phyloP scores from a whole-genome alignment of 2,329 filamentous ascomycete genomes.

The Cadophora luteo-olivacea region DNA sequence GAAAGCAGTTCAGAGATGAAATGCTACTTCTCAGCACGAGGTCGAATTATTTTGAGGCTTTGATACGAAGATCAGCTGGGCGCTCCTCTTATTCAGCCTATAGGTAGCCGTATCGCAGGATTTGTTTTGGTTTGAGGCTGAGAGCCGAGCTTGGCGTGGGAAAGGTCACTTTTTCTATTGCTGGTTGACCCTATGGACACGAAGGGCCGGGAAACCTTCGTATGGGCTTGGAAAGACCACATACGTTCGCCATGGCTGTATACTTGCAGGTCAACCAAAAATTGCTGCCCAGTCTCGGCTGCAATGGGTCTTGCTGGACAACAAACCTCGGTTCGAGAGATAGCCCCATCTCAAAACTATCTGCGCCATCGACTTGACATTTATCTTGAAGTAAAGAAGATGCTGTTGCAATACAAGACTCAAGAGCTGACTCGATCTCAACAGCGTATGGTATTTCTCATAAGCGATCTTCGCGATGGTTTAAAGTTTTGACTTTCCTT shows the following conservation, averaged over 20 bases:
- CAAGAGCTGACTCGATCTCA: neutral
- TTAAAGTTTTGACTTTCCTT: slow-evolving; percentile 1
- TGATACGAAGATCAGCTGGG: too few relatives aligned
- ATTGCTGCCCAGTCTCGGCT: too few relatives aligned
- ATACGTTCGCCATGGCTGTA: too few relatives aligned
- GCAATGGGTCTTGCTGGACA: neutral
- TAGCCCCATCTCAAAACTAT: neutral
- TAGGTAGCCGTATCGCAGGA: too few relatives aligned
- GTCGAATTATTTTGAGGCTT: too few relatives aligned
- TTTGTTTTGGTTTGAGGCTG: neutral
- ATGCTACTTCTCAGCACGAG: too few relatives aligned
- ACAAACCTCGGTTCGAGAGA: neutral
- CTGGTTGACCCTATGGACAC: too few relatives aligned
- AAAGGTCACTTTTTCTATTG: neutral
- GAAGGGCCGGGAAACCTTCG: too few relatives aligned
- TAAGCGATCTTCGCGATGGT: neutral
- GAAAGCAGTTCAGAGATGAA: too few relatives aligned
- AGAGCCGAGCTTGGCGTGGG: neutral
- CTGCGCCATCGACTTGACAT: neutral
- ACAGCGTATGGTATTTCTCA: neutral
- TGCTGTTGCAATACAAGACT: neutral
- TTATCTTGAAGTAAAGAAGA: neutral
- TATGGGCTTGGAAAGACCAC: too few relatives aligned
- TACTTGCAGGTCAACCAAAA: too few relatives aligned
- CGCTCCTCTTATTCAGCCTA: too few relatives aligned